phyloP scores from a whole-genome alignment of 139 green algal species.

The Chlorella sp. region DNA sequence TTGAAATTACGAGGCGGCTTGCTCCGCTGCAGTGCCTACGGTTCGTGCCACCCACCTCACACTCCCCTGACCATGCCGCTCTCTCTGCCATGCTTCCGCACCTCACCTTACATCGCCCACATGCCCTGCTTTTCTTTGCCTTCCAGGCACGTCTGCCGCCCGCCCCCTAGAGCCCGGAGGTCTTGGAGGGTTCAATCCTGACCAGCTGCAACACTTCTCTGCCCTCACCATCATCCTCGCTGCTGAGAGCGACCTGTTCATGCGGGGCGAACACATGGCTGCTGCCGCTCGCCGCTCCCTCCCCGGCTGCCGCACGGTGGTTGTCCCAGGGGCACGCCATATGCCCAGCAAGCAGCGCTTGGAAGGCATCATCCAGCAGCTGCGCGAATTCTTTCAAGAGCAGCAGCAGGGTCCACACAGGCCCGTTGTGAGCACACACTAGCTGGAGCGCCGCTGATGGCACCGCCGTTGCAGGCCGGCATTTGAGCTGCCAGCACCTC shows the following conservation, averaged over 20 bases:
- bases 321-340: neutral
- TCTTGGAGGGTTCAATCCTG: neutral
- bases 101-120: neutral
- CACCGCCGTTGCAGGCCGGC: no score
- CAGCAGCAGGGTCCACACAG: no score
- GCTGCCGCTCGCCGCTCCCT: neutral
- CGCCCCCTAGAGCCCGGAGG: neutral
- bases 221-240: neutral
- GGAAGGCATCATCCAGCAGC: neutral
- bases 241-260: constrained; percentile 5
- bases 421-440: no score
- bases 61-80: no score
- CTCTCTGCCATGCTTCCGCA: no score
- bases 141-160: neutral
- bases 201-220: neutral
- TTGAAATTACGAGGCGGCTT: no score
- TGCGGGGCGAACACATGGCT: neutral
- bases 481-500: no score
- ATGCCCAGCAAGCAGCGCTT: neutral
- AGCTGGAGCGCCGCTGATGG: no score
- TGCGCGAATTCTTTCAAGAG: neutral
- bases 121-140: neutral
- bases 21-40: neutral
- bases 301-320: neutral
- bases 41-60: no score